These are phyloP conservation scores for Phytophthora idaei DNA, from an alignment of 352 stramenopile genomes.

Conservation along the genomic window DNA sequence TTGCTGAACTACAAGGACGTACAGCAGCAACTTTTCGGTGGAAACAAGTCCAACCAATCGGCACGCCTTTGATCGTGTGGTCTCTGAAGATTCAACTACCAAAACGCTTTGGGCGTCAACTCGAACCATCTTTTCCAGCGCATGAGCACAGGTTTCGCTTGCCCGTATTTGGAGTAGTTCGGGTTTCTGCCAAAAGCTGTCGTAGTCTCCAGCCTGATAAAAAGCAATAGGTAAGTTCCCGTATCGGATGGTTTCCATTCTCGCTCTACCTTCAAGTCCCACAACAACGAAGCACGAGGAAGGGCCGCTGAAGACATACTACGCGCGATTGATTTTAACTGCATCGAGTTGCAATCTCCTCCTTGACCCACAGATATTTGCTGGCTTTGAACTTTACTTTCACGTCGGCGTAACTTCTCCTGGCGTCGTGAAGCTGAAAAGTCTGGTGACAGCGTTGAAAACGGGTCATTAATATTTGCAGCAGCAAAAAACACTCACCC, in stretches of 20 bases:
- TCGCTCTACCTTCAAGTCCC: conserved; percentile 31
- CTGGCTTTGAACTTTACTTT: conserved; percentile 16
- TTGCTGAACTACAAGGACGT: conserved; percentile 4
- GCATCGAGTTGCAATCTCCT: conserved; percentile 4
- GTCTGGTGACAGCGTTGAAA: conserved; percentile 1
- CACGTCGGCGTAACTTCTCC: conserved; percentile 23
- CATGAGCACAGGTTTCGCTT: conserved; percentile 36
- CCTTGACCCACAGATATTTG: conserved; percentile 9
- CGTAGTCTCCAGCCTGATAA: conserved; percentile 45
- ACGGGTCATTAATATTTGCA: not conserved
- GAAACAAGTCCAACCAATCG: conserved; percentile 42
- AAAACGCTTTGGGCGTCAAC: conserved; percentile 22
- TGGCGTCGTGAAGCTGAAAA: conserved; percentile 18
- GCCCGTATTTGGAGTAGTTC: conserved; percentile 32
- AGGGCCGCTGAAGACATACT: conserved; percentile 29
- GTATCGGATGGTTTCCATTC: not conserved
- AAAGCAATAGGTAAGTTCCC: not conserved
- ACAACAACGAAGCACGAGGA: conserved; percentile 28
- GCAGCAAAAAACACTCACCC: not conserved
- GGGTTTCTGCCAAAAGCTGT: conserved; percentile 51
- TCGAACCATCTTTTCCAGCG: conserved; percentile 41
- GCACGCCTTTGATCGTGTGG: conserved; percentile 5
- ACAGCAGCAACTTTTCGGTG: conserved; percentile 50
- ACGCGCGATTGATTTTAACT: conserved; percentile 27
- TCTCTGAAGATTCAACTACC: conserved; percentile 24